A percentile compares a stretch with the other conserved stretches of the same genome.
These are phyloP conservation scores for Acrodontium crateriforme DNA, from an alignment of 2,329 filamentous ascomycete species.

Conservation along the genomic window DNA sequence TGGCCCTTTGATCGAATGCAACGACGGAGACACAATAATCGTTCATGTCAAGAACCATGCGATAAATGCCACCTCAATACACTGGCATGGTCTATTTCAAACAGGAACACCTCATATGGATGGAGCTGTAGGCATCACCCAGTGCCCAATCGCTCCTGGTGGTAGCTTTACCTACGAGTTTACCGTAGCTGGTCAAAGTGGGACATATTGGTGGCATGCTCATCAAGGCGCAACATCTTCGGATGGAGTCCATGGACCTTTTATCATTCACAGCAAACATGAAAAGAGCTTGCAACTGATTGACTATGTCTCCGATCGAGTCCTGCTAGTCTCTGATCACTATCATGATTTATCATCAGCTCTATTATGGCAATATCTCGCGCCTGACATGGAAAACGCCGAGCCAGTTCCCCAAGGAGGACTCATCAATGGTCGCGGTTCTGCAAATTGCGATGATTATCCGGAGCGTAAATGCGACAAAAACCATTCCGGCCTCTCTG, in stretches of 20 bases:
- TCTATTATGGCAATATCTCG: conserved; percentile 41
- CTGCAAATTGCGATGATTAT: conserved; percentile 25
- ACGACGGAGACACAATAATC: conserved; percentile 52
- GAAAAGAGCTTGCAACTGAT: conserved; percentile 30
- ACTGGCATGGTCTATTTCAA: conserved; percentile 59
- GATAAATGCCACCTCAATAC: conserved; percentile 44
- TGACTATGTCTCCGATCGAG: conserved; percentile 39
- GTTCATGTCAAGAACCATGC: conserved; percentile 52
- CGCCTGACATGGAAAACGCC: conserved; percentile 33
- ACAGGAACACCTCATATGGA: conserved; percentile 56
- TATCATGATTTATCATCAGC: conserved; percentile 44
- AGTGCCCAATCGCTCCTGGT: conserved; percentile 48
- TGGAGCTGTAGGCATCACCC: conserved; percentile 47
- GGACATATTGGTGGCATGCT: conserved; percentile 48
- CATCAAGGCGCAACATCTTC: conserved; percentile 46
- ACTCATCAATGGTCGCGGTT: conserved; percentile 28
- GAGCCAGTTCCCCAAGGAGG: conserved; percentile 42
- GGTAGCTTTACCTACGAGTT: conserved; percentile 49
- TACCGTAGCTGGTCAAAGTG: conserved; percentile 29
- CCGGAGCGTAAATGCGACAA: conserved; percentile 23
- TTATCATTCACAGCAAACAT: conserved; percentile 41
- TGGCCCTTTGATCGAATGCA: conserved; percentile 26
- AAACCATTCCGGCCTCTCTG: conserved; percentile 14
- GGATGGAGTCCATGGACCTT: conserved; percentile 47
- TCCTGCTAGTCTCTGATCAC: conserved; percentile 52